Evolutionary conservation across 176 grass and related monocot genomes (phyloP).

Genomic region (Olyra latifolia): DNA sequence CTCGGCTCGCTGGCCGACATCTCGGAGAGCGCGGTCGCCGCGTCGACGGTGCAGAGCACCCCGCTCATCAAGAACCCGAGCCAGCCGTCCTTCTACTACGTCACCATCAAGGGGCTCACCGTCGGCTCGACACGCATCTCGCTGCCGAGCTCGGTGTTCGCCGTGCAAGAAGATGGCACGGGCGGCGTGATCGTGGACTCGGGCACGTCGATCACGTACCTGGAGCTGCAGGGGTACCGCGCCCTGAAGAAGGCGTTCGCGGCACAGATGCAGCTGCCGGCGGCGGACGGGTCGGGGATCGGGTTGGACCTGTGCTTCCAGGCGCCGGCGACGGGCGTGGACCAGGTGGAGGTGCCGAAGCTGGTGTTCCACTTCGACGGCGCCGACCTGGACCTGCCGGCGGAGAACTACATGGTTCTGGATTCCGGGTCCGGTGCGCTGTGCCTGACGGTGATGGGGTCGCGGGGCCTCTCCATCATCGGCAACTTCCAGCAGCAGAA

Average conservation of each 20-base stretch:
- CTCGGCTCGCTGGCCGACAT: constrained; percentile 47
- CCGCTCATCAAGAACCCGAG: constrained; percentile 64
- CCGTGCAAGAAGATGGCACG: constrained; percentile 47
- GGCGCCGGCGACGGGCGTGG: constrained; percentile 22
- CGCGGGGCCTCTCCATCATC: constrained; percentile 53
- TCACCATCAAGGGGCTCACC: constrained; percentile 50
- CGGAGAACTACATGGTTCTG: constrained; percentile 70
- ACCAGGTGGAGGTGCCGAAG: constrained; percentile 59
- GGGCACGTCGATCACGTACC: constrained; percentile 73
- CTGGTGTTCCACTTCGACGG: constrained; percentile 76
- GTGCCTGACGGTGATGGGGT: constrained; percentile 64
- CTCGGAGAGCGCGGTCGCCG: not conserved
- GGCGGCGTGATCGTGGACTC: constrained; percentile 80
- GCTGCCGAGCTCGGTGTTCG: constrained; percentile 48
- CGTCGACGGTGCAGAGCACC: constrained; percentile 47
- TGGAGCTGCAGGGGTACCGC: constrained; percentile 50
- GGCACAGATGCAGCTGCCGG: constrained; percentile 58
- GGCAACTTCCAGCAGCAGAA: constrained; percentile 94
- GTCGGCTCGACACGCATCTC: constrained; percentile 42
- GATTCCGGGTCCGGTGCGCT: constrained; percentile 47
- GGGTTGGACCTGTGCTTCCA: constrained; percentile 73
- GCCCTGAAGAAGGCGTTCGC: constrained; percentile 43
- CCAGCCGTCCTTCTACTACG: constrained; percentile 70
- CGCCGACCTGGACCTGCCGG: constrained; percentile 61
- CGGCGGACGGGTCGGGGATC: constrained; percentile 37